Base-by-base conservation (phyloP, 495 filamentous ascomycete genomes). In the Penicillium simplicissimum region DNA sequence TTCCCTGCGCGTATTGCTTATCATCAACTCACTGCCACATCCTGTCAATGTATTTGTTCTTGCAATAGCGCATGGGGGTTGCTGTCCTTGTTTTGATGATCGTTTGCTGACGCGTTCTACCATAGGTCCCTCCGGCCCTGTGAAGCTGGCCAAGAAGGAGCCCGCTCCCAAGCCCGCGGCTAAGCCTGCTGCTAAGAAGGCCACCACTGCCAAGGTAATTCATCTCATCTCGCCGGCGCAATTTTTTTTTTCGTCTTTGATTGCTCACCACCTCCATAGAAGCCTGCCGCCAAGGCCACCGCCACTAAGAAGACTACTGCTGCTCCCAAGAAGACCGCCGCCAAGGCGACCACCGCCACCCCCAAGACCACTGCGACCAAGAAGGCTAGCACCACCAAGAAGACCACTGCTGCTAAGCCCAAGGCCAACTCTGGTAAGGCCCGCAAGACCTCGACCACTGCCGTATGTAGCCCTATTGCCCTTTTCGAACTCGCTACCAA, bases 121-220 rank as follows among this genome's bases (percentile, higher is more conserved):
- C 54, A 58, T 57, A 96, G 93, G 93, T 66, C 82, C 91, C 56
- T 98, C 95, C 49, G 95, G 95, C 43, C 90, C 92, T 63, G 91
- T 96, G 79, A 99, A 99, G 88, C 89, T 99, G 47, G 90, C 89
- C 33, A 96, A 96, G 87, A 96, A 96, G 83, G 84, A 70, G 23
- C 69, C 80, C 55, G 71, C 79, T 55, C 63, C 75, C 59, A 84
- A 88, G 75, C 74, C 85, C 42, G 83, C 79, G 25, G 74, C 82
- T 23, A 59, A 59, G 57, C 48, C 57, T 36, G 57, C 48, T 53
- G 48, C 36, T 14, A 59, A 59, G 57, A 49, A 53, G 51, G 51
- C n/a, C 3, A 38, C 42, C 25, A 47, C 59, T 10, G 58, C 35
- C 48, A 65, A 82, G 54, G 51, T 53, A 35, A 34, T 31, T 17